Evolutionary conservation across 2,329 filamentous ascomycete genomes (phyloP).

Genomic region (Talaromyces piceae): DNA sequence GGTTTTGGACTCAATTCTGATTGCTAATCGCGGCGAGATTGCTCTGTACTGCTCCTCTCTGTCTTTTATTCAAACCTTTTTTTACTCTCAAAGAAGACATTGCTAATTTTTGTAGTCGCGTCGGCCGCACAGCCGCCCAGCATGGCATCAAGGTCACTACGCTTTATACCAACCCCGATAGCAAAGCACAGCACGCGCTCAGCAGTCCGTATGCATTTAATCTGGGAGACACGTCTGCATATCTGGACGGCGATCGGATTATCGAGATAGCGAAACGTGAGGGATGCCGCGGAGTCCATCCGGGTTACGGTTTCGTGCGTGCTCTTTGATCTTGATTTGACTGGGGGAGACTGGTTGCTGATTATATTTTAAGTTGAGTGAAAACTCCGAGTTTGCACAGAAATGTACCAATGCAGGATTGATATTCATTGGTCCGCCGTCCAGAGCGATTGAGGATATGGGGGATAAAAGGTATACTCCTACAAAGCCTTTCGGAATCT

Average conservation of each 20-base stretch:
- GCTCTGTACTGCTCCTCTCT: slow-evolving; percentile 50
- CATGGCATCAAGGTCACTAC: slow-evolving; percentile 91
- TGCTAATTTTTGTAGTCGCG: slow-evolving; percentile 47
- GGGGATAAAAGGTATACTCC: slow-evolving; percentile 74
- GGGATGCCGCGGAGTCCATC: slow-evolving; percentile 85
- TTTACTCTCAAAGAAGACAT: background rate
- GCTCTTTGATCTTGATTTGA: background rate
- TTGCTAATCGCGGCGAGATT: slow-evolving; percentile 96
- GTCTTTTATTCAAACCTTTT: slow-evolving; percentile 8
- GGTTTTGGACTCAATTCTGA: slow-evolving; percentile 69
- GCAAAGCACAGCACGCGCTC: slow-evolving; percentile 76
- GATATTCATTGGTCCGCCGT: slow-evolving; percentile 87
- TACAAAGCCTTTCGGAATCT: too few species aligned
- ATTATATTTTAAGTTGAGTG: slow-evolving; percentile 53
- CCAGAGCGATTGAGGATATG: slow-evolving; percentile 70
- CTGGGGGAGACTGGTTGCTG: slow-evolving; percentile 1
- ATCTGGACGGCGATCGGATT: slow-evolving; percentile 89
- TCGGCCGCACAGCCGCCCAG: slow-evolving; percentile 76
- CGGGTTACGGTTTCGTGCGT: slow-evolving; percentile 77
- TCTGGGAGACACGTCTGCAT: slow-evolving; percentile 74
- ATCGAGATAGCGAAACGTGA: slow-evolving; percentile 79
- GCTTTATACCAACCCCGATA: slow-evolving; percentile 89
- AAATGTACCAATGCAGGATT: slow-evolving; percentile 84
- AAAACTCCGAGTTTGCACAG: slow-evolving; percentile 85
- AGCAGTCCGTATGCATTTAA: slow-evolving; percentile 77